Base-by-base conservation (phyloP, 1,139 yeast genomes). In the Pichia sp. region DNA sequence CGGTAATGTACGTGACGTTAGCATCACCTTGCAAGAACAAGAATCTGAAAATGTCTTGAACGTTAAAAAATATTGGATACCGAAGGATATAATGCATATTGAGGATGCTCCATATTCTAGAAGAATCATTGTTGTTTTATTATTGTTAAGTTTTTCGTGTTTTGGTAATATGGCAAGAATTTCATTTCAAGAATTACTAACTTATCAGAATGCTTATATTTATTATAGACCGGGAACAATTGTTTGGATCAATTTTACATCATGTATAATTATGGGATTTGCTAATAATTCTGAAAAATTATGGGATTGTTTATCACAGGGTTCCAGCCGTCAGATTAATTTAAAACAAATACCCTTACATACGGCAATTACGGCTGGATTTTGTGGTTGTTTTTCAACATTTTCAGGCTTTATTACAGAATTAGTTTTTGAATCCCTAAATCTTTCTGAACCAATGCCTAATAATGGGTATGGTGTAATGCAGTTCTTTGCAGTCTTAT, bases 381-480 rank as follows among this genome's bases (percentile, higher is more conserved):
- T 79, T 55, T 87, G 90, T 63, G 97, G 97, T 0, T 73, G 94
- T 0, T 65, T 83, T 37, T 86, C 96, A 1, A 84, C 96, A 0
- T 87, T 86, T 56, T 82, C 95, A 4, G 69, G 92, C 0, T 68
- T 82, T 49, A 71, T 87, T 30, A 56, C 80, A 12, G 90, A 83
- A 51, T 62, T 76, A 4, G 84, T 85, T 57, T 64, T 71, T 39
- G 68, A 71, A 37, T 65, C 82, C 5, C 71, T 80, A 59, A 60
- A 60, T 36, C 68, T 60, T 29, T 47, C 51, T 27, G 4, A 8
- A 9, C 33, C 35, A 8, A 74, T 73, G 49, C 84, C 85, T 0
- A 80, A 77, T 51, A 70, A 78, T 6, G 96, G 86, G 0, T 87
- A 86, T 60, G 95, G 96, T 0, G 77, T 85, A 6, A 78, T 87